These are phyloP conservation scores for Aspergillus fructus DNA, from an alignment of 2,329 filamentous ascomycete species.

Conservation along the genomic window DNA sequence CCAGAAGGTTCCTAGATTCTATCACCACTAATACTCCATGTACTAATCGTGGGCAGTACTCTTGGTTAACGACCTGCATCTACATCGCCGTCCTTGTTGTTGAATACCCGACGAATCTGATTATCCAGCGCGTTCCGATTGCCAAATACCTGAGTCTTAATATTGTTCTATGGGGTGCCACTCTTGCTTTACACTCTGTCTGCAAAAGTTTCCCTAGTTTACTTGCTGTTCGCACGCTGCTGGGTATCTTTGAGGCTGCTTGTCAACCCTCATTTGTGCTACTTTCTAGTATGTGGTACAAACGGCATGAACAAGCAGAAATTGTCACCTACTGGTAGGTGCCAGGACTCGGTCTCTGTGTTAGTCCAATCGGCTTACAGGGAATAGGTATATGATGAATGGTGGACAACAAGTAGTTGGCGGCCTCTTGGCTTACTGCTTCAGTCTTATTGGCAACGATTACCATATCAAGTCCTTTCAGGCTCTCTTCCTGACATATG, in stretches of 20 bases:
- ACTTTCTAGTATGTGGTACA: conserved; percentile 70
- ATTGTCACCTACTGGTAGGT: conserved; percentile 66
- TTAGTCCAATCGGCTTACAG: too few species aligned
- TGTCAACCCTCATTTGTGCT: conserved; percentile 69
- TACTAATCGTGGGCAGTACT: conserved; percentile 49
- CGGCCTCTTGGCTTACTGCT: conserved; percentile 63
- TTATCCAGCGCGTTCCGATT: conserved; percentile 63
- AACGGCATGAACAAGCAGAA: conserved; percentile 64
- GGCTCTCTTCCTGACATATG: conserved; percentile 66
- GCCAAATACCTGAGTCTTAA: conserved; percentile 66
- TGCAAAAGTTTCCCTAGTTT: conserved; percentile 61
- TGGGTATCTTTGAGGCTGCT: conserved; percentile 70
- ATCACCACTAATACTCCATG: too few species aligned
- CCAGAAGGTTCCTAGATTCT: conserved; percentile 30
- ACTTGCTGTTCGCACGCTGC: conserved; percentile 61
- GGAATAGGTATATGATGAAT: conserved; percentile 68
- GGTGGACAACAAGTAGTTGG: conserved; percentile 71
- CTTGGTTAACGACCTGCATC: conserved; percentile 72
- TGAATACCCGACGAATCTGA: conserved; percentile 70
- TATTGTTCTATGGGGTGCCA: conserved; percentile 63
- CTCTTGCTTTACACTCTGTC: conserved; percentile 61
- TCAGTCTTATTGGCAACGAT: conserved; percentile 52
- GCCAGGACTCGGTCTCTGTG: neutral
- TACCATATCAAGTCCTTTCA: conserved; percentile 63
- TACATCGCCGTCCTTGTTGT: conserved; percentile 70